Percentiles rank a stretch among this genome's conserved stretches.
Conservation (phyloP, 257 asterid species). For the Solanum stenotomum region DNA sequence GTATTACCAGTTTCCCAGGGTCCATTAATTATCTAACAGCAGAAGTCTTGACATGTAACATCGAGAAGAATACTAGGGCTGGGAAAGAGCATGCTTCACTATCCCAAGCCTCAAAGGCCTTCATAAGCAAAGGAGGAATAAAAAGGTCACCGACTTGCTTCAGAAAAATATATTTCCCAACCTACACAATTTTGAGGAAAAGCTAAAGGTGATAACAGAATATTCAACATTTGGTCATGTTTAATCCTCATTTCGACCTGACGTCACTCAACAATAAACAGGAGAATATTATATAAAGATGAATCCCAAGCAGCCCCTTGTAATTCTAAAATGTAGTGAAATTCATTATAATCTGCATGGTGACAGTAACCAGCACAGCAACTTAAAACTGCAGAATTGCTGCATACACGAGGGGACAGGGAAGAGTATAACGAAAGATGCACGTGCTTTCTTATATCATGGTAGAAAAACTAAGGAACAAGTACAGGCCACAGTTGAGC, state of each 20-base stretch:
- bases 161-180: neutral
- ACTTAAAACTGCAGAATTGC: neutral
- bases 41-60: neutral
- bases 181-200: neutral
- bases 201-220: neutral
- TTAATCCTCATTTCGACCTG: neutral
- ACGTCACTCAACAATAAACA: neutral
- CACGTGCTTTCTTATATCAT: neutral
- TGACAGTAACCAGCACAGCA: neutral
- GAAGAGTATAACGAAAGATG: neutral
- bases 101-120: neutral
- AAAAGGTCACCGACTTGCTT: neutral
- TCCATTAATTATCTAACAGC: neutral
- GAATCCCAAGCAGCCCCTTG: neutral
- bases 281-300: neutral
- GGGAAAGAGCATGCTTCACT: neutral
- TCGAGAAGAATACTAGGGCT: neutral
- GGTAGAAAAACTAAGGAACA: neutral
- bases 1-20: neutral
- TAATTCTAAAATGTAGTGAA: neutral
- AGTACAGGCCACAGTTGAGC: neutral
- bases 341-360: neutral
- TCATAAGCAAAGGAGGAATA: neutral
- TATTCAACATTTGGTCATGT: neutral
- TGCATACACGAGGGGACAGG: neutral